phyloP scores from a whole-genome alignment of 2,329 filamentous ascomycete species.

The Elsinoe batatas region DNA sequence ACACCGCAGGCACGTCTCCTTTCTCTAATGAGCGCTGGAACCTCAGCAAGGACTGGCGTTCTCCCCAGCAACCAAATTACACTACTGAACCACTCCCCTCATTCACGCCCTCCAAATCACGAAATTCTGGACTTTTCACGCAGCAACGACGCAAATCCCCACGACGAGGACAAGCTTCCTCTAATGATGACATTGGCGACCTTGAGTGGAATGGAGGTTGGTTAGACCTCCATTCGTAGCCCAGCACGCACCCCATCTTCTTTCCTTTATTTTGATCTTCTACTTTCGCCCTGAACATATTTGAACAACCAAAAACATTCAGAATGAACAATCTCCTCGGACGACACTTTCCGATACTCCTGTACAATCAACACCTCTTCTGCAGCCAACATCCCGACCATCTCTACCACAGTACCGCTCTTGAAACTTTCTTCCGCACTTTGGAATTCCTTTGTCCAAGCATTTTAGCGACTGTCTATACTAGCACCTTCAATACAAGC shows the following conservation, averaged over 20 bases:
- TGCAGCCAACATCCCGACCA: conserved; percentile 2
- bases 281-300: conserved; percentile 14
- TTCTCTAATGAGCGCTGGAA: conserved; percentile 29
- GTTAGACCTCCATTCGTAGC: conserved; percentile 59
- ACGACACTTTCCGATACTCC: conserved; percentile 7
- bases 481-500: not conserved
- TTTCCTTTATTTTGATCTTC: conserved; percentile 7
- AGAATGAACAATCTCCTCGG: conserved; percentile 5
- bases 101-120: conserved; percentile 14
- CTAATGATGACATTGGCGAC: conserved; percentile 59
- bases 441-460: not conserved
- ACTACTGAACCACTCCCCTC: conserved; percentile 15
- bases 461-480: conserved; percentile 7
- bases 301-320: conserved; percentile 6
- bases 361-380: conserved; percentile 8
- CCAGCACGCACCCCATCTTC: conserved; percentile 17
- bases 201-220: conserved; percentile 94
- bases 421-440: not conserved
- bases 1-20: conserved; percentile 21
- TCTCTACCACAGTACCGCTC: not conserved
- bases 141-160: conserved; percentile 15
- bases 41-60: conserved; percentile 41
- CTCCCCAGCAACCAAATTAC: conserved; percentile 26
- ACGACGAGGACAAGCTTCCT: conserved; percentile 7
- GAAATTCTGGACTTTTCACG: conserved; percentile 16